phyloP scores from a whole-genome alignment of 768 basidiomycete species.

The Phaeotremella skinneri region DNA sequence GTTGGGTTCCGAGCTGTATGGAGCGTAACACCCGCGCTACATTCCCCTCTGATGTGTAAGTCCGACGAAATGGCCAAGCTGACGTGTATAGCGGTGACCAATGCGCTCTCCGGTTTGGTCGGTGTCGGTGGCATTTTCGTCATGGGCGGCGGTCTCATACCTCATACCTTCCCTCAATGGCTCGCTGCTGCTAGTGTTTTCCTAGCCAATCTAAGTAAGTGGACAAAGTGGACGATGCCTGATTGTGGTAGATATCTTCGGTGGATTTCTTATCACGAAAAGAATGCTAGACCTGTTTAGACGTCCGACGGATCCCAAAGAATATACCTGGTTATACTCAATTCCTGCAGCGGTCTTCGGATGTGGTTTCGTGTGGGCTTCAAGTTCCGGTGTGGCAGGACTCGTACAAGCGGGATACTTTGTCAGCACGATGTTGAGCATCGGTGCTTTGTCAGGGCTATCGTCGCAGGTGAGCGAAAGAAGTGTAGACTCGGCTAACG shows the following conservation, averaged over 20 bases:
- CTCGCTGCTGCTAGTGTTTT: slow-evolving; percentile 81
- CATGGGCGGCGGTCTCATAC: slow-evolving; percentile 84
- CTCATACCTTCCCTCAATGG: slow-evolving; percentile 73
- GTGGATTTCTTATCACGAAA: slow-evolving; percentile 84
- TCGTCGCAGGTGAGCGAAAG: slow-evolving; percentile 54
- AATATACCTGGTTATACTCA: slow-evolving; percentile 78
- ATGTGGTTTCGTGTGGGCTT: slow-evolving; percentile 76
- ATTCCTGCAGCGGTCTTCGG: slow-evolving; percentile 78
- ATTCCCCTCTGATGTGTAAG: slow-evolving; percentile 77
- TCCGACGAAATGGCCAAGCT: neutral
- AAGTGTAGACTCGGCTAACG: neutral
- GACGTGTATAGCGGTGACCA: slow-evolving; percentile 62
- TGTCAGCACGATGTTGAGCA: slow-evolving; percentile 80
- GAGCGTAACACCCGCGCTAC: slow-evolving; percentile 82
- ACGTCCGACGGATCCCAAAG: slow-evolving; percentile 79
- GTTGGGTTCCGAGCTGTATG: slow-evolving; percentile 87
- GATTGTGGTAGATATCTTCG: slow-evolving; percentile 61
- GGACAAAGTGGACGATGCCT: neutral
- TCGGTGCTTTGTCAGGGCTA: slow-evolving; percentile 79
- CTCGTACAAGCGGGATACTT: slow-evolving; percentile 85
- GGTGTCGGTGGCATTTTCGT: slow-evolving; percentile 82
- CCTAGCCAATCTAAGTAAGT: slow-evolving; percentile 67
- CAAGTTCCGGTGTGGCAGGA: slow-evolving; percentile 78
- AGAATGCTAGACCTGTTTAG: slow-evolving; percentile 93
- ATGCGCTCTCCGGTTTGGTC: slow-evolving; percentile 83